Conservation (phyloP, 1,284 basidiomycete genomes). For the Dichomitus squalens region DNA sequence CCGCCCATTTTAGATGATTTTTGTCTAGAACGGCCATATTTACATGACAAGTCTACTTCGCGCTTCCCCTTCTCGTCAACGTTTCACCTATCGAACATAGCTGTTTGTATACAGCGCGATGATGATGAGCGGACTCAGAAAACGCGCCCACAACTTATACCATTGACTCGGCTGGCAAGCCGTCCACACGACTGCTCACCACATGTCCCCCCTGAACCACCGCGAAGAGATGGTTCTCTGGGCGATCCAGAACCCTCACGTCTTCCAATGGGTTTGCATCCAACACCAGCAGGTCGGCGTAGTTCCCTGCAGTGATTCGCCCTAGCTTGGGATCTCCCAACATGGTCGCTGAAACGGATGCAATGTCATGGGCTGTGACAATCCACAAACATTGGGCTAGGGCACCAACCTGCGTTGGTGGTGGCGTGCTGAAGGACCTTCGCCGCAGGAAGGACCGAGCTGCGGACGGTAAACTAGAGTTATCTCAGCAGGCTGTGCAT, state of each 20-base stretch:
- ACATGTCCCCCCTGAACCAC: constrained; percentile 43
- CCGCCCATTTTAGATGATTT: no score
- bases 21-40: no score
- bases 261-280: constrained; percentile 48
- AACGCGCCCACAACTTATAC: background rate
- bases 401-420: constrained; percentile 40
- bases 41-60: no score
- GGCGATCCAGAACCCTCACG: constrained; percentile 44
- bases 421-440: constrained; percentile 47
- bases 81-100: no score
- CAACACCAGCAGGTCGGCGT: constrained; percentile 47
- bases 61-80: no score
- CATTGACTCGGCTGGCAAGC: background rate
- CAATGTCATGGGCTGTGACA: no score
- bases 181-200: constrained; percentile 32
- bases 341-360: constrained; percentile 28
- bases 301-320: constrained; percentile 26
- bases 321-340: constrained; percentile 40
- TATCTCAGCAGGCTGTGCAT: background rate
- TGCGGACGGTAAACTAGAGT: constrained; percentile 41
- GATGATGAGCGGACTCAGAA: no score
- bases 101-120: no score
- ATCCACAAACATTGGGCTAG: background rate
- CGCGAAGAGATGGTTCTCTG: constrained; percentile 39
- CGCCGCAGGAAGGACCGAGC: constrained; percentile 37